Conservation (phyloP, 768 basidiomycete genomes). For the Daedaleopsis nitida region DNA sequence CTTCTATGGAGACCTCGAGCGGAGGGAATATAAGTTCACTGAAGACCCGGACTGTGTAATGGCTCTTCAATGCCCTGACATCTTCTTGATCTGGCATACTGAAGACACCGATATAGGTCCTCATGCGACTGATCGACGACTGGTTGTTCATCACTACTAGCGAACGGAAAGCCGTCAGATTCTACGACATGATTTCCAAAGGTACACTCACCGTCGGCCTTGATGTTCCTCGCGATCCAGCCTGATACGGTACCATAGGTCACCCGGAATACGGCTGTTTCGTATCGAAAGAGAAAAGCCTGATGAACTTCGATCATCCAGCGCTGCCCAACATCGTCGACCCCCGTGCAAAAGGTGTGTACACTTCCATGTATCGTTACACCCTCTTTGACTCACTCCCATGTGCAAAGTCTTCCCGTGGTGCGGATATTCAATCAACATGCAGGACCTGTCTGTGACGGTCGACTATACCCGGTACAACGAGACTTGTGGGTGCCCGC, state of each 20-base stretch:
- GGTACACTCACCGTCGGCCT: slow-evolving; percentile 43
- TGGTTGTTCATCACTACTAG: slow-evolving; percentile 86
- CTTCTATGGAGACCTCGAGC: slow-evolving; percentile 93
- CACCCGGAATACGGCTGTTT: slow-evolving; percentile 95
- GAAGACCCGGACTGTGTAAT: slow-evolving; percentile 65
- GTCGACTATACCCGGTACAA: slow-evolving; percentile 77
- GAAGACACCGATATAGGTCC: slow-evolving; percentile 46
- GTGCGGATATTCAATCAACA: slow-evolving; percentile 87
- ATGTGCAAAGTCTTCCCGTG: slow-evolving; percentile 78
- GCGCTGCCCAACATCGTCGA: slow-evolving; percentile 56
- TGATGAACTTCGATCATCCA: slow-evolving; percentile 79
- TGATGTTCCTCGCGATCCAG: too few species aligned
- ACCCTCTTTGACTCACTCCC: neutral
- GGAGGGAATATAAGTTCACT: slow-evolving; percentile 51
- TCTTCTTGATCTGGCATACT: neutral
- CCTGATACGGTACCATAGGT: slow-evolving; percentile 43
- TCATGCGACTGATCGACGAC: slow-evolving; percentile 92
- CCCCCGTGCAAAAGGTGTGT: slow-evolving; percentile 44
- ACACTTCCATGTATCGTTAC: neutral
- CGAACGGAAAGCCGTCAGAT: slow-evolving; percentile 57
- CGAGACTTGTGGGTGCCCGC: slow-evolving; percentile 49
- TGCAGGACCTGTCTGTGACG: slow-evolving; percentile 72
- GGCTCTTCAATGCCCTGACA: slow-evolving; percentile 3
- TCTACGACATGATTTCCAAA: slow-evolving; percentile 74
- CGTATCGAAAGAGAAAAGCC: slow-evolving; percentile 85